Evolutionary conservation across 176 grass and related monocot genomes (phyloP), one percentile per base, ranked within the genome.

Genomic region (Carex cristatella): DNA sequence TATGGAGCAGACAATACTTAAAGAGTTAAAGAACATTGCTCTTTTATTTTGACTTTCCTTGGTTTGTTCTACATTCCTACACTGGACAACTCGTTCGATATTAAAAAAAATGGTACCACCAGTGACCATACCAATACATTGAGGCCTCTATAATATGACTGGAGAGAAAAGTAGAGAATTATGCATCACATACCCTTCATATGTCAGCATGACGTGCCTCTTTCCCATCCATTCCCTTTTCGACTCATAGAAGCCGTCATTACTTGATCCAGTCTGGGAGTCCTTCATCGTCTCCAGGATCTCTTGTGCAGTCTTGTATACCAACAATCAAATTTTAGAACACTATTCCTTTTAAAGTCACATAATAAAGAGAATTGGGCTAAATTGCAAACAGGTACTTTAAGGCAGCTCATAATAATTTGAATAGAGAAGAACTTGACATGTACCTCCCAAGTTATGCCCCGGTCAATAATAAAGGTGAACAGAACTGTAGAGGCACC

Each of bases 171-270:
- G 64, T 86, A 85, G 40, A 89, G 65, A 83, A 72, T 15, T 8
- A 56, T 65, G 58, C 16, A 84, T 32, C 67, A 42, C 86, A 79
- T 95, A 99, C 96, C 93, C 87, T 90, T 95, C 91, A 75, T 90
- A 89, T 85, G 96, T 91, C 69, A 99, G 81, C 81, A 76, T 95
- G 81, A 92, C 93, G 61, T 99, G 96, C 28, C 91, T 90, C 87
- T 89, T 90, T 7, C 96, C 96, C 96, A 99, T 94, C 96, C 96
- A 99, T 91, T 99, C 96, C 81, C 96, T 95, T 87, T 38, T 99
- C 28, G 96, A 99, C 84, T 95, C 96, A 11, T 99, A 99, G 89
- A 99, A 99, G 53, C 93, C 96, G 80, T 94, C 93, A 88, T 79
- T 88, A 51, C 72, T 87, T 81, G 88, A 89, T 73, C 88, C 37